A percentile compares a stretch with the other conserved stretches of the same genome.
Evolutionary conservation across 345 rosid species (phyloP).

Genomic region (Eucalyptus marginata): DNA sequence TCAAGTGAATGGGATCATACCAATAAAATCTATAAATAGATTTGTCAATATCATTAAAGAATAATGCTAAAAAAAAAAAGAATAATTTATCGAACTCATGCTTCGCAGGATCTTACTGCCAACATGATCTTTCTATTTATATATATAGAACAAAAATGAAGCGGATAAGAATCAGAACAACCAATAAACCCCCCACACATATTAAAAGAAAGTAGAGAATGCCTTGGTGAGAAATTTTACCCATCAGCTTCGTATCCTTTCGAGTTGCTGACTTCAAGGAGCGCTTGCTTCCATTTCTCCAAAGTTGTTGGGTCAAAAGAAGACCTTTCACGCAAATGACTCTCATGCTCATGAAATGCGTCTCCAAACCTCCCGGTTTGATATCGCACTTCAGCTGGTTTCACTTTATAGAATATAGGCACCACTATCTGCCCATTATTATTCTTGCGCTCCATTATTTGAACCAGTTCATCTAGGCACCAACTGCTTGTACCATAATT

Average conservation of each 20-base stretch:
- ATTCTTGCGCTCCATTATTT: neutral
- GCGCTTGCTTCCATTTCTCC: neutral
- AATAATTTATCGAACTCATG: no score
- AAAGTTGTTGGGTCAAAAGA: neutral
- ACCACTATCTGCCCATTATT: neutral
- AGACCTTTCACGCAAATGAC: neutral
- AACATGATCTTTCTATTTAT: no score
- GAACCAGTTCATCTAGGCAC: neutral
- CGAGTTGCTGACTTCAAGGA: neutral
- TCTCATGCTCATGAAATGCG: neutral
- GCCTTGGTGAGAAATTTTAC: neutral
- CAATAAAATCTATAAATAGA: no score
- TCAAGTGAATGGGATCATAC: neutral
- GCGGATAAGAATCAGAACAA: neutral
- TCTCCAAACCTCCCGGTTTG: neutral
- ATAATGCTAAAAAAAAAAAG: no score
- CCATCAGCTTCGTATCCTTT: neutral
- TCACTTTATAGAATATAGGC: neutral
- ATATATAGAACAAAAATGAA: no score
- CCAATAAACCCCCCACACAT: neutral
- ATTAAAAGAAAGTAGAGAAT: neutral
- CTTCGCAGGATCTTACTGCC: no score
- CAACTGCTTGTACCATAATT: neutral
- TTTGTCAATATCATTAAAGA: neutral
- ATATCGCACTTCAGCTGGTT: neutral